Evolutionary conservation across 78 protist genomes (phyloP), one percentile per base, ranked within the genome.

Genomic region (Diacronema lutheri): DNA sequence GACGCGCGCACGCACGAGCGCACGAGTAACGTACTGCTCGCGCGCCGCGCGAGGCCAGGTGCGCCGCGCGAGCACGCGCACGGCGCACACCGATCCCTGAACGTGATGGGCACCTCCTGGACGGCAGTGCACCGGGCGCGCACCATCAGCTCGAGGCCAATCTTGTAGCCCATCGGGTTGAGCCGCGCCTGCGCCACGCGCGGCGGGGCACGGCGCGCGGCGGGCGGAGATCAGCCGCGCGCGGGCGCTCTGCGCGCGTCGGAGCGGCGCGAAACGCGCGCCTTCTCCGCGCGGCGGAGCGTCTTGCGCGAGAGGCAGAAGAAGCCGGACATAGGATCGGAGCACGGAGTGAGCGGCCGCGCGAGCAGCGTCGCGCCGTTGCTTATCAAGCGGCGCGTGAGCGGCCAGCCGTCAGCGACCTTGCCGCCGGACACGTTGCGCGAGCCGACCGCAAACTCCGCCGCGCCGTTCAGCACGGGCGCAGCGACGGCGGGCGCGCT

Each of bases 321-420:
- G 26, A 89, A 89, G 31, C 92, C 92, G 35, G 72, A 44, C 92
- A 89, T 89, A 0, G 92, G 92, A 29, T 89, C 92, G 19, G 68
- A 33, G 44, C 37, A 81, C 20, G 33, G 61, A 12, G 60, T 38
- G 41, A 89, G 73, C 3, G 92, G 92, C 41, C 82, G 11, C 4
- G 92, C 92, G 26, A 89, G 65, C 16, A 89, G 58, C 40, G 92
- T 84, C 25, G 92, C 92, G 13, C 92, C 92, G 16, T 16, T 9
- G 60, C 76, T 55, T 50, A 84, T 78, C 19, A 84, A 31, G 9
- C 79, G 72, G 29, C 82, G 65, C 5, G n/a, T 0, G 44, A 56
- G 29, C 66, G 65, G 33, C 66, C 82, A 44, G 3, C 44, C 80
- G 37, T n/a, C 3, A 21, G 71, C 73, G 16, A 44, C 56, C 37